Conservation (phyloP, 257 asterid genomes). For the Nicotiana tomentosiformis region DNA sequence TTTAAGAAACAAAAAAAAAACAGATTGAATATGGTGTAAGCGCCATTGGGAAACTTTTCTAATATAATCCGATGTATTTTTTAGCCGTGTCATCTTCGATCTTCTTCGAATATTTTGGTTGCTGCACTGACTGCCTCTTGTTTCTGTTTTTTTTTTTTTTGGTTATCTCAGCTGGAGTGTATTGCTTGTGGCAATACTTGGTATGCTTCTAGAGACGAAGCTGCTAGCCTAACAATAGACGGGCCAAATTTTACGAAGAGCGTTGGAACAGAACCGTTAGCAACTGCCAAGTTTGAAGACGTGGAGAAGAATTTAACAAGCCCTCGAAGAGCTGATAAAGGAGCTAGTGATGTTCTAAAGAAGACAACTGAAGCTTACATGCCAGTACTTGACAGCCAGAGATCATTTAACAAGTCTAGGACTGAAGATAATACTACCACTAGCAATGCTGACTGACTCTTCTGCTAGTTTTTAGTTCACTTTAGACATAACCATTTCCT, state of each 20-base stretch:
- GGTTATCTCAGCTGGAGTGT: constrained; percentile 64
- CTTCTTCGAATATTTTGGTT: neutral
- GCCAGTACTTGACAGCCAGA: constrained; percentile 44
- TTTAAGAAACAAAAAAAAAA: neutral
- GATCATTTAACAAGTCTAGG: constrained; percentile 30
- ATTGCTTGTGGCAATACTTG: constrained; percentile 64
- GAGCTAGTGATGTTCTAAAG: constrained; percentile 32
- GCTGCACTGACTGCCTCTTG: neutral
- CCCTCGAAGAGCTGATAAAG: constrained; percentile 42
- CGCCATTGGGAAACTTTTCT: neutral
- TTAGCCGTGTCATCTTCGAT: neutral
- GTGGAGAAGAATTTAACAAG: constrained; percentile 56
- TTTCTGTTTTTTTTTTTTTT: neutral
- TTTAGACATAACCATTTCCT: neutral
- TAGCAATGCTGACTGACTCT: neutral
- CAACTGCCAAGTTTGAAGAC: constrained; percentile 68
- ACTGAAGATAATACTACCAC: constrained; percentile 20
- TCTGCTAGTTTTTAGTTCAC: neutral
- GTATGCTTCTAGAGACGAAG: constrained; percentile 82
- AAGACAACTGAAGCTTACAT: constrained; percentile 41
- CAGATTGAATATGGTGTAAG: neutral
- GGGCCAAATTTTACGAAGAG: constrained; percentile 40
- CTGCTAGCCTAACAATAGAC: constrained; percentile 56
- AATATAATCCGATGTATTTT: neutral
- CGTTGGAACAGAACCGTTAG: constrained; percentile 54